Conservation (phyloP, 768 basidiomycete genomes). For the Pleurotus djamor region DNA sequence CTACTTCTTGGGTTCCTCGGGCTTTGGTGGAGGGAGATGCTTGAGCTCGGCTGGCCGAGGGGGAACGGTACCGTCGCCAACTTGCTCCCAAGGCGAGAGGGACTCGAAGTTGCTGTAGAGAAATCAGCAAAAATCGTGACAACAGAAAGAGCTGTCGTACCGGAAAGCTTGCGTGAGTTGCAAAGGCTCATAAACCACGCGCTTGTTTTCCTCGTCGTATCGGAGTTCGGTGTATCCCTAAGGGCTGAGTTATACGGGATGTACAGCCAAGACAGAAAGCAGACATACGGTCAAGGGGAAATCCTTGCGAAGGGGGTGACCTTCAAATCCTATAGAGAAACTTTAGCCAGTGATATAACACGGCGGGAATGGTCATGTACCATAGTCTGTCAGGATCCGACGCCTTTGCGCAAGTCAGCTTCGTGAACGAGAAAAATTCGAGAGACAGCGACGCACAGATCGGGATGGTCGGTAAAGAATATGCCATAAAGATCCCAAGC, state of each 20-base stretch:
- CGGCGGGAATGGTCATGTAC: too few relatives aligned
- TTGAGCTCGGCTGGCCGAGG: slow-evolving; percentile 70
- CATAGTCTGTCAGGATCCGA: slow-evolving; percentile 97
- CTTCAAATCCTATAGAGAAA: slow-evolving; percentile 75
- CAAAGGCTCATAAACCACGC: slow-evolving; percentile 95
- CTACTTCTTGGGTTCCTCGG: slow-evolving; percentile 82
- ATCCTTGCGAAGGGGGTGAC: slow-evolving; percentile 96
- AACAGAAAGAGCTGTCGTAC: slow-evolving; percentile 34
- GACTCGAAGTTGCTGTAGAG: slow-evolving; percentile 85
- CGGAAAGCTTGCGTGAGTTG: slow-evolving; percentile 98
- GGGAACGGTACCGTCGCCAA: slow-evolving; percentile 59
- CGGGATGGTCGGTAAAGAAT: slow-evolving; percentile 95
- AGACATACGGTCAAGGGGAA: slow-evolving; percentile 89
- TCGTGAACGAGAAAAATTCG: background rate
- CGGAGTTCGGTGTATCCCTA: slow-evolving; percentile 99
- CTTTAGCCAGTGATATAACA: too few relatives aligned
- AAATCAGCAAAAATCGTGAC: background rate
- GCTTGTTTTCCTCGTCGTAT: slow-evolving; percentile 97
- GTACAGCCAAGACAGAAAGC: background rate
- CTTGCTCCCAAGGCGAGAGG: slow-evolving; percentile 93
- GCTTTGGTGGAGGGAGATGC: slow-evolving; percentile 71
- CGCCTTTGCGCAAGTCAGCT: slow-evolving; percentile 50
- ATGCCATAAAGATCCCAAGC: slow-evolving; percentile 98
- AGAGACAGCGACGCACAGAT: slow-evolving; percentile 62
- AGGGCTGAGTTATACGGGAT: slow-evolving; percentile 3